These are phyloP conservation scores for Hypoxylon lienhwacheense DNA, from an alignment of 495 filamentous ascomycete species.

Conservation along the genomic window DNA sequence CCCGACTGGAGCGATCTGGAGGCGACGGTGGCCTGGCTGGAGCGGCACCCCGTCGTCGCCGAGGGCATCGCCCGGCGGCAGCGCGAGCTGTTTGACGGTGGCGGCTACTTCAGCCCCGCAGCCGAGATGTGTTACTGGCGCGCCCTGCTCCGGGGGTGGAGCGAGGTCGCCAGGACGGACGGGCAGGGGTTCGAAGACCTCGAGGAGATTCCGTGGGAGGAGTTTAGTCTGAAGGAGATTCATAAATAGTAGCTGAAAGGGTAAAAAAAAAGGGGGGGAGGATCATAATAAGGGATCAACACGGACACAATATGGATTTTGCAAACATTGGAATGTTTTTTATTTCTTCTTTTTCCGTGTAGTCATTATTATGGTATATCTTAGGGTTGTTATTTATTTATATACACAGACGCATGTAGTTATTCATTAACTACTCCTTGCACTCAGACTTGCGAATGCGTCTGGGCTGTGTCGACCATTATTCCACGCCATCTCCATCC, in stretches of 20 bases:
- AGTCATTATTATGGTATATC: constrained; percentile 31
- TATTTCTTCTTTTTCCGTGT: background rate
- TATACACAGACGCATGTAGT: constrained; percentile 11
- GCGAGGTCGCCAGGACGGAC: constrained; percentile 41
- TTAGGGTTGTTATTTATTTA: constrained; percentile 26
- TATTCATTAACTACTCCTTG: constrained; percentile 43
- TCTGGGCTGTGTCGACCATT: constrained; percentile 90
- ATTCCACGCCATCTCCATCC: constrained; percentile 63
- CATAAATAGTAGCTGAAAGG: constrained; percentile 27
- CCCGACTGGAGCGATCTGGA: constrained; percentile 58
- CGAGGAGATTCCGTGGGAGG: constrained; percentile 46
- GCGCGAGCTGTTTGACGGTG: constrained; percentile 47
- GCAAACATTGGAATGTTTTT: background rate
- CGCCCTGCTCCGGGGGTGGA: constrained; percentile 52
- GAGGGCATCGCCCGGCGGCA: constrained; percentile 54
- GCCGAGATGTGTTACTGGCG: constrained; percentile 60
- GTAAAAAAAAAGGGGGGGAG: background rate
- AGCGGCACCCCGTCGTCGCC: constrained; percentile 46
- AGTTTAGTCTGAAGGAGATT: constrained; percentile 44
- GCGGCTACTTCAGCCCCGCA: constrained; percentile 53
- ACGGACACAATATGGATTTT: background rate
- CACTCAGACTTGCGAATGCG: constrained; percentile 93
- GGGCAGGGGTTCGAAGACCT: constrained; percentile 39
- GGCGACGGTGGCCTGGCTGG: constrained; percentile 47
- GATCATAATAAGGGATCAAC: background rate